These are phyloP conservation scores for Solanum habrochaites DNA, from an alignment of 257 asterid species.

Conservation along the genomic window DNA sequence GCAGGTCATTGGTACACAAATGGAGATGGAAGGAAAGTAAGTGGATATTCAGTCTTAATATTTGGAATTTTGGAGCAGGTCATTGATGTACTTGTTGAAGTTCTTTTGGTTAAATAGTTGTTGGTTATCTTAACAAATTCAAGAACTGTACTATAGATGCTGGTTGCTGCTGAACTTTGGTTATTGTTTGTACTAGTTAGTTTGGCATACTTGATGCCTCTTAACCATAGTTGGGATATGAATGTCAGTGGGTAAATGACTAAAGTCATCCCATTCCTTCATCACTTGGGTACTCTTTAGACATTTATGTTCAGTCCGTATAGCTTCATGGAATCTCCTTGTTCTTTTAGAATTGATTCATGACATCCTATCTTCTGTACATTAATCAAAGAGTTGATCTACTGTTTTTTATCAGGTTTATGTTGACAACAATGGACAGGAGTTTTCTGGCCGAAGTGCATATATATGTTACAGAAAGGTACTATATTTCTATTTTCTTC, in stretches of 20 bases:
- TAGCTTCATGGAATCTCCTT: background rate
- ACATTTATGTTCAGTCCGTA: background rate
- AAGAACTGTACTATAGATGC: background rate
- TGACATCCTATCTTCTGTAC: background rate
- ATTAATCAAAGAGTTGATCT: background rate
- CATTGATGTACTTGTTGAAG: background rate
- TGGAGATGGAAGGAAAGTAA: constrained; percentile 60
- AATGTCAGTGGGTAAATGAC: background rate
- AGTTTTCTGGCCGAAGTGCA: constrained; percentile 63
- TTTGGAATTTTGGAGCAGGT: background rate
- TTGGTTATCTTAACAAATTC: background rate
- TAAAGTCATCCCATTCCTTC: background rate
- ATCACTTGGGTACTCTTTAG: background rate
- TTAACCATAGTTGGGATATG: background rate
- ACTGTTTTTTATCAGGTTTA: constrained; percentile 49
- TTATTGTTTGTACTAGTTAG: background rate
- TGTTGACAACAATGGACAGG: constrained; percentile 63
- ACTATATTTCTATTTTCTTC: constrained; percentile 2
- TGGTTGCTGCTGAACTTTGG: background rate
- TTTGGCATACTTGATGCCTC: background rate
- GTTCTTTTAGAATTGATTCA: background rate
- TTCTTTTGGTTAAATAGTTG: background rate
- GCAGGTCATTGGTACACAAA: constrained; percentile 73
- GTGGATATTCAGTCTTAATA: constrained; percentile 3
- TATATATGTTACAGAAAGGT: constrained; percentile 66